Evolutionary conservation across 805 yeast species (phyloP), one percentile per base, ranked within the genome.

Genomic region (Metschnikowia arizonensis): DNA sequence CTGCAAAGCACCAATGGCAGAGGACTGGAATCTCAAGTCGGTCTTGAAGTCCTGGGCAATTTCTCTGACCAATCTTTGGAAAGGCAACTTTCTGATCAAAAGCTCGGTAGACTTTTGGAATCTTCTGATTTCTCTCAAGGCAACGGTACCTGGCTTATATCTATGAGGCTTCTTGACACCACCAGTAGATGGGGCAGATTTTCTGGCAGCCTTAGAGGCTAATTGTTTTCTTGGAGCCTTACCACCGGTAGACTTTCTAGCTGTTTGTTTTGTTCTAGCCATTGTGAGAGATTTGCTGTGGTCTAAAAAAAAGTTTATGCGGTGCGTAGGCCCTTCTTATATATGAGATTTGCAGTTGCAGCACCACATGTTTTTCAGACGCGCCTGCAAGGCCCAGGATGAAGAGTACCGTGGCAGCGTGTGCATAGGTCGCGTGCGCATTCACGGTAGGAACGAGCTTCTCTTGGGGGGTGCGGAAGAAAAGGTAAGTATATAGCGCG

Each of bases 81-180:
- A 91, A 49, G 98, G 98, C 60, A 91, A 80, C 73, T 91, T 91
- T 79, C 96, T 86, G 73, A 91, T 88, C 73, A 91, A 81, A 43
- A 91, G 78, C 70, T 90, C 96, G 59, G 98, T 90, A 49, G 96
- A 85, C 69, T 88, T 87, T 77, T 91, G 98, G 78, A 90, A 91
- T 80, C 95, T 85, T 79, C 97, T 85, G 66, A 93, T 88, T 78
- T 91, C 98, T 77, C 96, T 84, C 69, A 88, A 79, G 53, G 97
- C 97, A 63, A 85, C 93, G 65, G 93, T 87, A 82, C 96, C 96
- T 75, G 96, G 95, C 86, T 85, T 85, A 78, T 87, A 88, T 85
- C 96, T 86, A 82, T 86, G 95, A 54, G 93, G 93, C 73, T 85
- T 85, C 82, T 85, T 85, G 62, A 86, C 93, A 83, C 95, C 95